Base-by-base conservation (phyloP, 2,329 filamentous ascomycete species). In the Neoscytalidium dimidiatum region DNA sequence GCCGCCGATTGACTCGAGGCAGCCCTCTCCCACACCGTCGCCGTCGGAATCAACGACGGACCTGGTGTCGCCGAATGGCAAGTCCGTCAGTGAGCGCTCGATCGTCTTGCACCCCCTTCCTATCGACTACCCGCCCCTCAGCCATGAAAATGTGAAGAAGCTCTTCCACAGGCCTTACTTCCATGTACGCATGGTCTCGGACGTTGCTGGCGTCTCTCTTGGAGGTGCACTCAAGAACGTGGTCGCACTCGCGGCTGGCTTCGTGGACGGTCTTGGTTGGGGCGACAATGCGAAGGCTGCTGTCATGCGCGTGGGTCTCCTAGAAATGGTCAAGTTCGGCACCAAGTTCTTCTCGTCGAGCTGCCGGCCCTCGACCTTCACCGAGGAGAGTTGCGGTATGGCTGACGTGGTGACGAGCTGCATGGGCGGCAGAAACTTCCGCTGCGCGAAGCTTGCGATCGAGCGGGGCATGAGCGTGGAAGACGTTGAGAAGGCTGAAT, bases 221-320 rank as follows among this genome's bases (percentile, higher is more conserved):
- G 91, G 94, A 48, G 95, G 95, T 67, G 95, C 95, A 0, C 83
- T 99, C 71, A 99, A 99, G 85, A 99, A 99, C 82, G 90, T 99
- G 69, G 92, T 99, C 64, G 95, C 95, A 4, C 83, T 99, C 19
- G 94, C 93, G 4, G 94, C 95, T 33, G 95, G 95, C 65, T 99
- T 96, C 78, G 93, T 98, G 49, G 92, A 97, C 69, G 95, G 95
- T 38, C 87, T 94, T 67, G 94, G 94, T 69, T 99, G 95, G 94
- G 95, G 95, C 73, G 94, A 98, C 82, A 99, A 98, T 71, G 94
- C 94, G 69, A 98, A 99, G 82, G 93, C 95, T n/a, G 95, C 95
- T 51, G 90, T 99, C 67, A 98, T 99, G 92, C 91, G 95, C 46
- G 90, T 98, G 21, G 95, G 95, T 7, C 87, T 99, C 51, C 85